A percentile compares a stretch with the other conserved stretches of the same genome.
Conservation (phyloP, 805 yeast genomes). For the Barnettozyma salicaria region DNA sequence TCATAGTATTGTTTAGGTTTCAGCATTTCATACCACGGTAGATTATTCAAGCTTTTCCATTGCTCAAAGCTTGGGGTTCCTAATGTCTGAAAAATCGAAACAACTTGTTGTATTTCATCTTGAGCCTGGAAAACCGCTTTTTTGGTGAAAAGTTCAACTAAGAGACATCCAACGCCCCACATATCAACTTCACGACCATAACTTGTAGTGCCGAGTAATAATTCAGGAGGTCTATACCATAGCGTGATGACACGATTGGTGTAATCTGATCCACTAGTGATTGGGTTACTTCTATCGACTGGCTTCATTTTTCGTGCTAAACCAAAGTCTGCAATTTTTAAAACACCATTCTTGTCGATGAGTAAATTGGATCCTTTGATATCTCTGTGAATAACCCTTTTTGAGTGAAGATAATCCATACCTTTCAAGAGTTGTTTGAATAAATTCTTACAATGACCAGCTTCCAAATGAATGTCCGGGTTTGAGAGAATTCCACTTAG, state of each 20-base stretch:
- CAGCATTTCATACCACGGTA: slow-evolving; percentile 92
- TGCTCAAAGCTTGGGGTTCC: slow-evolving; percentile 71
- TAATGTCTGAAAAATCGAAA: slow-evolving; percentile 71
- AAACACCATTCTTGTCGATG: slow-evolving; percentile 52
- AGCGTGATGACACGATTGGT: slow-evolving; percentile 93
- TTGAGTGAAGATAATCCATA: slow-evolving; percentile 59
- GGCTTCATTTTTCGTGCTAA: slow-evolving; percentile 71
- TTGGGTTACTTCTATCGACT: slow-evolving; percentile 39
- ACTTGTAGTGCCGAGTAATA: slow-evolving; percentile 81
- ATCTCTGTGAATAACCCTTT: slow-evolving; percentile 70
- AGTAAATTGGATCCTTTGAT: slow-evolving; percentile 77
- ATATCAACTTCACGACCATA: slow-evolving; percentile 89
- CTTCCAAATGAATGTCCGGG: slow-evolving; percentile 55
- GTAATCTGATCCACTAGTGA: slow-evolving; percentile 50
- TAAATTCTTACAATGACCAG: slow-evolving; percentile 60
- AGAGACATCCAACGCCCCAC: slow-evolving; percentile 95
- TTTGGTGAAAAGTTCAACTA: slow-evolving; percentile 73
- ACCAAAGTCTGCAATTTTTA: slow-evolving; percentile 80
- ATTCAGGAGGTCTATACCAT: slow-evolving; percentile 97
- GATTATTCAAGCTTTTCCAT: slow-evolving; percentile 73
- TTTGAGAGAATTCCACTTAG: slow-evolving; percentile 81
- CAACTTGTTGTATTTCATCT: slow-evolving; percentile 81
- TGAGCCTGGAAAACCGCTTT: slow-evolving; percentile 79
- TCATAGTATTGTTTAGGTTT: slow-evolving; percentile 41
- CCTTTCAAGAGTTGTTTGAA: slow-evolving; percentile 65